Evolutionary conservation across 148 eudicot species (phyloP).

Genomic region (Agrostemma githago): DNA sequence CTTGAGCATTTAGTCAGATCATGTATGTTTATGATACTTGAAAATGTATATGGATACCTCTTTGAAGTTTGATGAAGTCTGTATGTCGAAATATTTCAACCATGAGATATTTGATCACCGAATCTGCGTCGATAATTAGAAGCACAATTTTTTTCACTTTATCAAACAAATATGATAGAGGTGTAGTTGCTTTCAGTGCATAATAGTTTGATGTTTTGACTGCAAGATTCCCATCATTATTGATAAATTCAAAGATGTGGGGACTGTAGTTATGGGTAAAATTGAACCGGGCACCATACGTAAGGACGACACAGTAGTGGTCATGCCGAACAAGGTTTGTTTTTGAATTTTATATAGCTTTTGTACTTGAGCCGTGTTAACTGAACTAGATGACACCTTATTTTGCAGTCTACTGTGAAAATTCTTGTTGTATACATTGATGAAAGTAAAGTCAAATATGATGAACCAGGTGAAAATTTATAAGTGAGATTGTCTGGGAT

Average conservation of each 20-base stretch:
- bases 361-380: background rate
- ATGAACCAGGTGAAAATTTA: slow-evolving; percentile 89
- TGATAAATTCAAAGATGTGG: slow-evolving; percentile 88
- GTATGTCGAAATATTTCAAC: too few relatives aligned
- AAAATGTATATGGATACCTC: too few relatives aligned
- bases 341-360: background rate
- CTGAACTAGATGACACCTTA: background rate
- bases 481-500: slow-evolving; percentile 76
- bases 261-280: slow-evolving; percentile 93
- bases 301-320: slow-evolving; percentile 63
- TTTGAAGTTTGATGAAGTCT: too few relatives aligned
- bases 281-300: slow-evolving; percentile 77
- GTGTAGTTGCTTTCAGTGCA: background rate
- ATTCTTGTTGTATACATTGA: slow-evolving; percentile 63
- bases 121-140: too few relatives aligned
- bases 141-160: background rate
- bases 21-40: too few relatives aligned
- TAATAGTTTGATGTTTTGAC: background rate
- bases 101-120: too few relatives aligned
- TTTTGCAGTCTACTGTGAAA: slow-evolving; percentile 71
- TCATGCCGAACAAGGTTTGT: slow-evolving; percentile 90
- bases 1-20: too few relatives aligned
- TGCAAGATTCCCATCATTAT: slow-evolving; percentile 74
- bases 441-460: slow-evolving; percentile 69
- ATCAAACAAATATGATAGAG: background rate